phyloP scores from a whole-genome alignment of 2,329 filamentous ascomycete genomes.

The Hymenotorrendiella dingleyae region DNA sequence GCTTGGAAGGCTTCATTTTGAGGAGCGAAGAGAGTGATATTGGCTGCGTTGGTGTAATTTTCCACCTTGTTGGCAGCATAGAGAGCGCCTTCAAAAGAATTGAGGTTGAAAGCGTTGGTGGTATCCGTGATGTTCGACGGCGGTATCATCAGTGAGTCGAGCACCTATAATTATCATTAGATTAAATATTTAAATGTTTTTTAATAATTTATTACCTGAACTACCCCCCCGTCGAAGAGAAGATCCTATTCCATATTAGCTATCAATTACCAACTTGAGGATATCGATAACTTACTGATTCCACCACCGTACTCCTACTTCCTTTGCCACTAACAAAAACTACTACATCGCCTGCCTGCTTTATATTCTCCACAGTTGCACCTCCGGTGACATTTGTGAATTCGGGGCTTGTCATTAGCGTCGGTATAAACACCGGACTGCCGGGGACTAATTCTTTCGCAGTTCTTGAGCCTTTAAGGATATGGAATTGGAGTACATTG shows the following conservation, averaged over 20 bases:
- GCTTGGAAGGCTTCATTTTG: slow-evolving; percentile 32
- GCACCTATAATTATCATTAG: no score
- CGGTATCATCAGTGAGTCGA: slow-evolving; percentile 46
- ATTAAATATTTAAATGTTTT: no score
- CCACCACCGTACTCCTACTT: slow-evolving; percentile 36
- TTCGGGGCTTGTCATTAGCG: slow-evolving; percentile 36
- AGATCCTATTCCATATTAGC: slow-evolving; percentile 35
- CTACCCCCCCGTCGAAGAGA: slow-evolving; percentile 41
- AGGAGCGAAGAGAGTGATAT: slow-evolving; percentile 45
- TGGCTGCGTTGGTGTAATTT: slow-evolving; percentile 34
- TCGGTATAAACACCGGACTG: slow-evolving; percentile 37
- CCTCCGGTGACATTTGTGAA: slow-evolving; percentile 46
- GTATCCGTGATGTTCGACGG: slow-evolving; percentile 36
- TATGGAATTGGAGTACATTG: slow-evolving; percentile 33
- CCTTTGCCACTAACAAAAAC: slow-evolving; percentile 37
- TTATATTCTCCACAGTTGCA: slow-evolving; percentile 39
- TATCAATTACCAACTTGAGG: not conserved
- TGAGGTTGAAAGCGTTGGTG: slow-evolving; percentile 33
- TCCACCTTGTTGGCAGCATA: slow-evolving; percentile 28
- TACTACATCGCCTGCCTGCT: slow-evolving; percentile 38
- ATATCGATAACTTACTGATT: slow-evolving; percentile 22
- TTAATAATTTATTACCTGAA: no score
- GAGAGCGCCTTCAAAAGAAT: slow-evolving; percentile 33
- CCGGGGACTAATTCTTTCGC: slow-evolving; percentile 27
- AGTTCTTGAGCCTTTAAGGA: slow-evolving; percentile 29